Conservation (phyloP, 202 grass and related monocot species). For the Brachypodium distachyon region DNA sequence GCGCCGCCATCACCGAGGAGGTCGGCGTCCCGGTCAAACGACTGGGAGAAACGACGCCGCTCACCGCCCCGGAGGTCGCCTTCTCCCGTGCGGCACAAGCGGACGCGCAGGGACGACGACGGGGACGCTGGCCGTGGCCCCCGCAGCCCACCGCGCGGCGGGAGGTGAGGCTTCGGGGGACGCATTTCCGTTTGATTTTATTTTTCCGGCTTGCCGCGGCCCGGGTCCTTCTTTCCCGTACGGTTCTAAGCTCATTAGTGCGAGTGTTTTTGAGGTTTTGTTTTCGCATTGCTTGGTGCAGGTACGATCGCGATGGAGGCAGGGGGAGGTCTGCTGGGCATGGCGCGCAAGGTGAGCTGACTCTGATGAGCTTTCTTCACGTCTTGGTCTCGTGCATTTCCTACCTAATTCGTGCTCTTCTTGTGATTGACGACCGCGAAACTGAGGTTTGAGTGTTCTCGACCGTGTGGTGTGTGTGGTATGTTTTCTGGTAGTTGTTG, state of each 20-base stretch:
- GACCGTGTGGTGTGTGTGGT: background rate
- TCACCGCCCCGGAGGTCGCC: conserved; percentile 39
- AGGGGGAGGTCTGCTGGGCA: conserved; percentile 16
- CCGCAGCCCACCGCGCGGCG: conserved; percentile 26
- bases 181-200: background rate
- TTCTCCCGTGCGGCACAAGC: conserved; percentile 36
- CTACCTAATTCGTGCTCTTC: background rate
- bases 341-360: conserved; percentile 40
- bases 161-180: conserved; percentile 26
- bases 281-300: background rate
- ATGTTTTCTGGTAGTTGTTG: background rate
- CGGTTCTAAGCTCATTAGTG: background rate
- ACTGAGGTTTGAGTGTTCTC: background rate
- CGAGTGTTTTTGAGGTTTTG: background rate
- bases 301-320: conserved; percentile 21
- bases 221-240: background rate
- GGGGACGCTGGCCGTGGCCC: conserved; percentile 36
- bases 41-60: background rate
- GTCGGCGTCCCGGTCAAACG: background rate
- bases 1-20: background rate
- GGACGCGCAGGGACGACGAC: conserved; percentile 41
- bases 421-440: background rate
- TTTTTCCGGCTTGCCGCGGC: background rate
- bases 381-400: background rate
- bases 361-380: background rate